Evolutionary conservation across 345 rosid species (phyloP), one percentile per base, ranked within the genome.

Genomic region (Ailanthus altissimus): DNA sequence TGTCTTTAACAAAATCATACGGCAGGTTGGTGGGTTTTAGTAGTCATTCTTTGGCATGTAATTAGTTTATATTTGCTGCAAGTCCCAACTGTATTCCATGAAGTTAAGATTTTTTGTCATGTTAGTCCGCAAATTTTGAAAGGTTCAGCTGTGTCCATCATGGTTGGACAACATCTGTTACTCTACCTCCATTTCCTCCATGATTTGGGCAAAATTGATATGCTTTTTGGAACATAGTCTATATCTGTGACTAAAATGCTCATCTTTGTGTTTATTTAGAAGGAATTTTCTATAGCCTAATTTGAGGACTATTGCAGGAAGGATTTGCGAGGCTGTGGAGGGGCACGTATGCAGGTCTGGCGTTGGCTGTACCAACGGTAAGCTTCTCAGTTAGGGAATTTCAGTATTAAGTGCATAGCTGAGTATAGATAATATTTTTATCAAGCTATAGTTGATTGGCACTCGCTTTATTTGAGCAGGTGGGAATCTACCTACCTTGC

Each of bases 301-400:
- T 46, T 38, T 66, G 76, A 65, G 64, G 70, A 18, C 18, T 83
- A 76, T 61, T 78, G 80, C 90, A 96, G 99, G 98, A 96, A 79
- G 99, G 99, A 67, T 67, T 93, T 69, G 69, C 84, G 50, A 93
- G 98, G 85, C 83, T 96, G 10, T 96, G 99, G 99, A 89, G 98
- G 86, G 99, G 99, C 73, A 96, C 99, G 43, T 91, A 96, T 85
- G 99, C 99, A 15, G 97, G 94, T 75, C 88, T 96, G 62, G 99
- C 95, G 16, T 77, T 96, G 81, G 98, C 99, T 78, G 85, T 96
- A 57, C 99, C 99, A 23, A 92, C 89, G 12, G 99, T 96, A 87
- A 83, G 77, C 78, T 78, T 64, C 50, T 76, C 57, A 25, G 36
- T 59, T 56, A 26, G 67, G 26, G 13, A 62, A 51, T 40, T 20